A percentile compares a stretch with the other conserved stretches of the same genome.
Conservation (phyloP, 2,329 filamentous ascomycete species). For the Penicillium olsonii region DNA sequence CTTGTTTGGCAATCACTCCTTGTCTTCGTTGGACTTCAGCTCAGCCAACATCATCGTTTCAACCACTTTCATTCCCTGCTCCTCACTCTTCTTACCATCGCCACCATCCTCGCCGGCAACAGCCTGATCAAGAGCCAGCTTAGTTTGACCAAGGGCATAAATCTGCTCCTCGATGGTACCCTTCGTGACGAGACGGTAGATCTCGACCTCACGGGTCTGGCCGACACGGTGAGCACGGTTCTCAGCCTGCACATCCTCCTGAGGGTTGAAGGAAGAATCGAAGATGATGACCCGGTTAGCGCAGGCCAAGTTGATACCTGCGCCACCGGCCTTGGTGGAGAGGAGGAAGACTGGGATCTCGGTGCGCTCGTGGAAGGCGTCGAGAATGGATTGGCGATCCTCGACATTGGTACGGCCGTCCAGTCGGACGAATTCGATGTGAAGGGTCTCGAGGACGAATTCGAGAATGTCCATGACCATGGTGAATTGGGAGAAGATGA, state of each 20-base stretch:
- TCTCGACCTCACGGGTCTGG: slow-evolving; percentile 86
- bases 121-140: slow-evolving; percentile 81
- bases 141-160: slow-evolving; percentile 85
- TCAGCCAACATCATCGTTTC: slow-evolving; percentile 53
- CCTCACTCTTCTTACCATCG: slow-evolving; percentile 53
- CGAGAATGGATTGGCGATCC: slow-evolving; percentile 82
- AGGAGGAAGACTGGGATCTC: slow-evolving; percentile 88
- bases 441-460: slow-evolving; percentile 71
- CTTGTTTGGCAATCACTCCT: neutral
- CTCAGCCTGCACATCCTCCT: slow-evolving; percentile 97
- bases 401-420: slow-evolving; percentile 81
- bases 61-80: slow-evolving; percentile 51
- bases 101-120: slow-evolving; percentile 62
- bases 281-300: slow-evolving; percentile 99
- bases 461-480: slow-evolving; percentile 88
- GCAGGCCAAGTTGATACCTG: slow-evolving; percentile 90
- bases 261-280: slow-evolving; percentile 94
- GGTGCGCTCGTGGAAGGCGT: slow-evolving; percentile 76
- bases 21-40: slow-evolving; percentile 26
- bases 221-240: slow-evolving; percentile 95
- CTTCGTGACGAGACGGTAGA: slow-evolving; percentile 78
- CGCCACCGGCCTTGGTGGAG: slow-evolving; percentile 91
- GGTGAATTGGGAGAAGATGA: slow-evolving; percentile 93
- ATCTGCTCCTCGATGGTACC: slow-evolving; percentile 92
- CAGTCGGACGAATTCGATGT: slow-evolving; percentile 78